These are phyloP conservation scores for Nigrograna mackinnonii DNA, from an alignment of 2,329 filamentous ascomycete species.

Conservation along the genomic window DNA sequence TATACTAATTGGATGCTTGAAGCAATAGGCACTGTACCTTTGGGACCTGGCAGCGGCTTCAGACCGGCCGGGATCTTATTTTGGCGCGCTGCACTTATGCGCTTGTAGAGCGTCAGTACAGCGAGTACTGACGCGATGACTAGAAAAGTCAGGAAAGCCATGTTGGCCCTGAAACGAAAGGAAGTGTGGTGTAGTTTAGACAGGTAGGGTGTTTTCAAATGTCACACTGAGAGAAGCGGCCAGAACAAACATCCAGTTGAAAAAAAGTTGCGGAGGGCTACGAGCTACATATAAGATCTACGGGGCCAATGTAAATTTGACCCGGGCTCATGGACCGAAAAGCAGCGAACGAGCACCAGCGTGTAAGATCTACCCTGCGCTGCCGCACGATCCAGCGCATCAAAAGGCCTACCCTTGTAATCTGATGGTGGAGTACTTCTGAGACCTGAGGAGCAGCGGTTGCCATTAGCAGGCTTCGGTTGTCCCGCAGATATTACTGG, in stretches of 20 bases:
- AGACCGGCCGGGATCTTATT: slow-evolving; percentile 34
- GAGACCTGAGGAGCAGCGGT: slow-evolving; percentile 4
- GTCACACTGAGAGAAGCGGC: background rate
- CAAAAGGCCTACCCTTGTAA: slow-evolving; percentile 1
- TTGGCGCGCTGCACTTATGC: slow-evolving; percentile 24
- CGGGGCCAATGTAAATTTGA: slow-evolving; percentile 16
- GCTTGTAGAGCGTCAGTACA: slow-evolving; percentile 34
- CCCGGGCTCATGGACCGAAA: slow-evolving; percentile 15
- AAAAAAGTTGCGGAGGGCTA: slow-evolving; percentile 10
- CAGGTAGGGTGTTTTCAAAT: background rate
- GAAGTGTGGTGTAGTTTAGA: background rate
- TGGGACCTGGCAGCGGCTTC: slow-evolving; percentile 44
- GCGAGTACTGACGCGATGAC: slow-evolving; percentile 23
- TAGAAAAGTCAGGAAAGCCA: slow-evolving; percentile 35
- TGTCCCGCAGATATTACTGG: slow-evolving; percentile 11
- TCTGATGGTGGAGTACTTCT: slow-evolving; percentile 1
- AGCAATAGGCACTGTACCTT: slow-evolving; percentile 32
- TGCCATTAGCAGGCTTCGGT: slow-evolving; percentile 13
- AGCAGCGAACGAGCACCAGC: slow-evolving; percentile 26
- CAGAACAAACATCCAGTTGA: background rate
- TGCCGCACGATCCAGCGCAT: slow-evolving; percentile 18
- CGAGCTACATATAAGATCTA: slow-evolving; percentile 32
- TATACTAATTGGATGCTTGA: background rate
- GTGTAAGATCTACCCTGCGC: slow-evolving; percentile 21
- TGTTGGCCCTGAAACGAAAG: slow-evolving; percentile 14